Evolutionary conservation across 176 grass and related monocot genomes (phyloP).

Genomic region (Paspalum notatum): DNA sequence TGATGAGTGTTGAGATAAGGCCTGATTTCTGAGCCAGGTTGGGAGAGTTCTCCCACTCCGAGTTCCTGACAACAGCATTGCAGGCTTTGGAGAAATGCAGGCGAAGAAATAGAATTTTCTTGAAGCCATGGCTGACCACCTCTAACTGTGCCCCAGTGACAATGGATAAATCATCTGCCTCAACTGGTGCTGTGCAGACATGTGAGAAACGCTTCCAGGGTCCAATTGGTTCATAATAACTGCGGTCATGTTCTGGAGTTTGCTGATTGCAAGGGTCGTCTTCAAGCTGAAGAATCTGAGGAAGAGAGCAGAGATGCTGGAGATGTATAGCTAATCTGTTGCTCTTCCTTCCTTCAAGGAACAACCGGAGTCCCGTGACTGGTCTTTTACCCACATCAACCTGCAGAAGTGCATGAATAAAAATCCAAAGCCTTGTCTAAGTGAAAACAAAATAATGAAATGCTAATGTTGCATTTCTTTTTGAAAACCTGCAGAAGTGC

Average conservation of each 20-base stretch:
- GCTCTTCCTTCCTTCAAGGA: constrained; percentile 92
- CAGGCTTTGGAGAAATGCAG: constrained; percentile 70
- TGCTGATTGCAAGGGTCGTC: constrained; percentile 57
- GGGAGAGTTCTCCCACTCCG: constrained; percentile 87
- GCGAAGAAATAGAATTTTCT: constrained; percentile 86
- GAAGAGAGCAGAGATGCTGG: constrained; percentile 90
- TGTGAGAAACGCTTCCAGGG: constrained; percentile 87
- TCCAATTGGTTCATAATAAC: constrained; percentile 78
- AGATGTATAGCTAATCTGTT: constrained; percentile 94
- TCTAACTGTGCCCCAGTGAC: constrained; percentile 81
- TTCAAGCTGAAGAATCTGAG: constrained; percentile 76
- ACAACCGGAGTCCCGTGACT: constrained; percentile 80
- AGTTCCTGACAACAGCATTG: constrained; percentile 56
- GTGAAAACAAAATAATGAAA: background rate
- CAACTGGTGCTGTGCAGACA: constrained; percentile 88
- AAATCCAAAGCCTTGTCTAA: background rate
- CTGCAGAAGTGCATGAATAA: constrained; percentile 41
- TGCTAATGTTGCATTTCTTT: background rate
- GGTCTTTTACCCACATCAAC: constrained; percentile 87
- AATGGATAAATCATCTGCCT: constrained; percentile 71
- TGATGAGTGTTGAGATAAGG: constrained; percentile 91
- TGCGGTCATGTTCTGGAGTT: constrained; percentile 67
- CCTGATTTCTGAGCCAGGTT: constrained; percentile 92
- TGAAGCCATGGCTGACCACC: constrained; percentile 70
- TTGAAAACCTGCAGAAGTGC: background rate